Base-by-base conservation (phyloP, 129 eudicot species). In the Lonicera japonica region DNA sequence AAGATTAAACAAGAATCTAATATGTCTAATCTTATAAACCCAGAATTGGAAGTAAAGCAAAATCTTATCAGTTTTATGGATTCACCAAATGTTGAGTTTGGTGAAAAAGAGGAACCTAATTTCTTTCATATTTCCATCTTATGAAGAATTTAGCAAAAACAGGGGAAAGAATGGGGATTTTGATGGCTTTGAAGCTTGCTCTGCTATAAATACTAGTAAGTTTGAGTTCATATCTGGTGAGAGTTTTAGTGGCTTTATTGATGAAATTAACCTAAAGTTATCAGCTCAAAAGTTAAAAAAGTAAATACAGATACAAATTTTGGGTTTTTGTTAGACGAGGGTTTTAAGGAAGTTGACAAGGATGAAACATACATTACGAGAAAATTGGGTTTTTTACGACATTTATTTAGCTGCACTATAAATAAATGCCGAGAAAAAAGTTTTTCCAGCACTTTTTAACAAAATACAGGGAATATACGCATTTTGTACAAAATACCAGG, bases 81-180 rank as follows among this genome's bases (percentile, higher is more conserved):
- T 12, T 29, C 53, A 25, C 68, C 61, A 43, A 66, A 56, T 40
- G 67, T 75, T 36, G 77, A 6, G 67, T 0, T 21, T 48, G 61
- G 38, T 5, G 70, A 56, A 17, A 53, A 73, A 22, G 82, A 82
- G 50, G 54, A 64, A 39, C 19, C 66, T 16, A 94, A 83, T 75
- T 64, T 69, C 19, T 58, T 89, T 89, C 62, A 82, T 75, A 53
- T 89, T 89, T 64, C 97, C 91, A 3, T 73, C 82, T 21, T 89
- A 46, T 70, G 95, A 89, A 47, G 97, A 89, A 56, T 78, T 83
- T 17, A 62, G 65, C 54, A 64, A 50, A 61, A 75, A 62, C 61
- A 64, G 67, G 40, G 69, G 47, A 58, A 70, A 51, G n/a, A n/a
- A n/a, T 38, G 66, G 63, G 25, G 67, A 67, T 25, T 53, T 59